Conservation (phyloP, 1,139 yeast genomes). For the Pichiaceae sp. region DNA sequence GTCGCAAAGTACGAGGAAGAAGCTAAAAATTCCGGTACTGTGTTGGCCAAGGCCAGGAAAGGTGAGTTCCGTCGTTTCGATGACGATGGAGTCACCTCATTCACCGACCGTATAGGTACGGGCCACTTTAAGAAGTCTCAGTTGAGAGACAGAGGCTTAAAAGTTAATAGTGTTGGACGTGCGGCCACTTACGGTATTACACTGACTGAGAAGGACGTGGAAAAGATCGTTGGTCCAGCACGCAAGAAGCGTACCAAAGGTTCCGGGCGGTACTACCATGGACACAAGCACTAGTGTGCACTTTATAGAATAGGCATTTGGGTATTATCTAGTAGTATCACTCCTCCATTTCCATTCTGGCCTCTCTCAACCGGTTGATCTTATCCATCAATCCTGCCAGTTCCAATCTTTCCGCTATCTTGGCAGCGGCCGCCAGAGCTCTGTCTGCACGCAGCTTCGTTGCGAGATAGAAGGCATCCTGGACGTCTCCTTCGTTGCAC, state of each 20-base stretch:
- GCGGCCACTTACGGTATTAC: conserved; percentile 76
- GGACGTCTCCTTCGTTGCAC: conserved; percentile 57
- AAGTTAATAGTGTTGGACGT: conserved; percentile 65
- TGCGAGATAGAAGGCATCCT: conserved; percentile 65
- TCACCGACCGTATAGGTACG: conserved; percentile 52
- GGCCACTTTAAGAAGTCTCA: conserved; percentile 23
- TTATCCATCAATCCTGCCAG: conserved; percentile 55
- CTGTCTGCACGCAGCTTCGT: conserved; percentile 64
- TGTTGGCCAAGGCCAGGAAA: conserved; percentile 56
- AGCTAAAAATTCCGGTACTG: conserved; percentile 84
- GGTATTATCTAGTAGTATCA: background rate
- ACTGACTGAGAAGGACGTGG: conserved; percentile 65
- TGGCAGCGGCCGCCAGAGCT: conserved; percentile 76
- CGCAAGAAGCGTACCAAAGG: conserved; percentile 3
- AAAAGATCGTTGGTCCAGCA: conserved; percentile 27
- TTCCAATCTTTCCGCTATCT: conserved; percentile 76
- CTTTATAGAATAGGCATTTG: background rate
- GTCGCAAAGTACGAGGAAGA: conserved; percentile 57
- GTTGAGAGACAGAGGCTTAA: conserved; percentile 66
- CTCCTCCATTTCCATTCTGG: conserved; percentile 32
- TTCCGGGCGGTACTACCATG: background rate
- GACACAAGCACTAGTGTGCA: background rate
- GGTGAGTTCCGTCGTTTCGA: conserved; percentile 53
- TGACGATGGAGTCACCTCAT: conserved; percentile 45
- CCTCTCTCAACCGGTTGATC: conserved; percentile 60